phyloP scores from a whole-genome alignment of 2,329 filamentous ascomycete species.

The Venturia effusa region DNA sequence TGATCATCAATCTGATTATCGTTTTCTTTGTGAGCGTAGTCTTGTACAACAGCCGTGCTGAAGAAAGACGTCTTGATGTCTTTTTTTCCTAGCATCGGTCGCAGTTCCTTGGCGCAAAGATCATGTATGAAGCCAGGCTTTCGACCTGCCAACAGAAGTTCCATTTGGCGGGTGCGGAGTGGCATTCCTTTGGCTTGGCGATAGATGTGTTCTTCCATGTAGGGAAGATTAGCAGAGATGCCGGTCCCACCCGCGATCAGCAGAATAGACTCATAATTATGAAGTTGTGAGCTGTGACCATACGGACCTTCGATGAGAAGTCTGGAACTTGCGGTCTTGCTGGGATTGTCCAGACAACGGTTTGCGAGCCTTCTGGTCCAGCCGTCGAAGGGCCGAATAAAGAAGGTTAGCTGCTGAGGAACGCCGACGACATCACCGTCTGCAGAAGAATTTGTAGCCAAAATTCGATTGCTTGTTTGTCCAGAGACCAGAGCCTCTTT shows the following conservation, averaged over 20 bases:
- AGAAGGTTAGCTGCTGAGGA: conserved; percentile 30
- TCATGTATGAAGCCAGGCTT: neutral
- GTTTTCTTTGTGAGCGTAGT: neutral
- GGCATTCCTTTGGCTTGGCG: conserved; percentile 14
- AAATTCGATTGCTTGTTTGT: neutral
- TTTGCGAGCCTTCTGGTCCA: conserved; percentile 38
- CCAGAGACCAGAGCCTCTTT: neutral
- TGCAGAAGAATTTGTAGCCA: neutral
- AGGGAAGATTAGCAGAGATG: conserved; percentile 23
- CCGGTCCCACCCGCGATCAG: conserved; percentile 27
- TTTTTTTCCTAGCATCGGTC: neutral
- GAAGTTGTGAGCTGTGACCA: conserved; percentile 31
- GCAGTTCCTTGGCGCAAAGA: neutral
- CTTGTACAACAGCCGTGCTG: neutral
- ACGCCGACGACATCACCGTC: neutral
- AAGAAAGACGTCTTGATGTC: neutral
- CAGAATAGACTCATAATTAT: conserved; percentile 28
- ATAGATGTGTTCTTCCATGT: conserved; percentile 15
- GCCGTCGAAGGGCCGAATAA: conserved; percentile 40
- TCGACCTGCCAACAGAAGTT: neutral
- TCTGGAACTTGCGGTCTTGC: conserved; percentile 19
- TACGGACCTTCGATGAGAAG: conserved; percentile 43
- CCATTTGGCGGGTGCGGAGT: conserved; percentile 13
- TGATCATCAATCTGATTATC: conserved; percentile 12
- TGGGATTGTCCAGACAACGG: conserved; percentile 22